Evolutionary conservation across 345 rosid genomes (phyloP).

Genomic region (Psidium friedrichsthalianum): DNA sequence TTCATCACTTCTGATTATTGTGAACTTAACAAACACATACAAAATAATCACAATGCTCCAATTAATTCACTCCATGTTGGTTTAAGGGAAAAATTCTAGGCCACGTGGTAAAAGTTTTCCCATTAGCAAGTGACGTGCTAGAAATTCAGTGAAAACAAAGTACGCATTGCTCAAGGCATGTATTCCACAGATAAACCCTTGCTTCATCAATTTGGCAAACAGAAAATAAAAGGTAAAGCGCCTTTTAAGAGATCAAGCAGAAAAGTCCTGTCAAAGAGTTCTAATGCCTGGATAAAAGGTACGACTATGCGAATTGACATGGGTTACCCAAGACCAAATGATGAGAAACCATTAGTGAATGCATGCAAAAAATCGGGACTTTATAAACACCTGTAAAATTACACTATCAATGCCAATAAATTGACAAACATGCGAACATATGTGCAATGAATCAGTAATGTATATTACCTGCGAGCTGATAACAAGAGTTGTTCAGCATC

Average conservation of each 20-base stretch:
- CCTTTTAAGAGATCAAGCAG: background rate
- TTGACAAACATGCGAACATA: background rate
- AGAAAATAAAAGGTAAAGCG: background rate
- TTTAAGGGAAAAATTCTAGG: background rate
- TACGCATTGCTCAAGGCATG: background rate
- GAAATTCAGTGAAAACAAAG: background rate
- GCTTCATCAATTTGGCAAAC: background rate
- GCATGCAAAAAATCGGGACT: background rate
- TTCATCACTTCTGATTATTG: background rate
- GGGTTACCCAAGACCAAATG: background rate
- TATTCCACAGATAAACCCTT: background rate
- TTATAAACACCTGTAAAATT: background rate
- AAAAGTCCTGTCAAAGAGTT: background rate
- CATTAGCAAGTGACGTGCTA: background rate
- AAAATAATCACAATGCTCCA: background rate
- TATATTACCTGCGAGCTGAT: conserved; percentile 60
- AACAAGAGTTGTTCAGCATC: conserved; percentile 90
- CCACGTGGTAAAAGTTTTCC: background rate
- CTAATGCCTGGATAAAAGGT: background rate
- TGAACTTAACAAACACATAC: background rate
- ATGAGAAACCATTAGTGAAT: background rate
- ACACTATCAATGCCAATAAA: background rate
- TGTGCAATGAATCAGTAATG: background rate
- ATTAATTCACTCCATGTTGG: background rate
- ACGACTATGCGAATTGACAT: background rate